These are phyloP conservation scores for Thozetella sp. DNA, from an alignment of 495 filamentous ascomycete species.

Conservation along the genomic window DNA sequence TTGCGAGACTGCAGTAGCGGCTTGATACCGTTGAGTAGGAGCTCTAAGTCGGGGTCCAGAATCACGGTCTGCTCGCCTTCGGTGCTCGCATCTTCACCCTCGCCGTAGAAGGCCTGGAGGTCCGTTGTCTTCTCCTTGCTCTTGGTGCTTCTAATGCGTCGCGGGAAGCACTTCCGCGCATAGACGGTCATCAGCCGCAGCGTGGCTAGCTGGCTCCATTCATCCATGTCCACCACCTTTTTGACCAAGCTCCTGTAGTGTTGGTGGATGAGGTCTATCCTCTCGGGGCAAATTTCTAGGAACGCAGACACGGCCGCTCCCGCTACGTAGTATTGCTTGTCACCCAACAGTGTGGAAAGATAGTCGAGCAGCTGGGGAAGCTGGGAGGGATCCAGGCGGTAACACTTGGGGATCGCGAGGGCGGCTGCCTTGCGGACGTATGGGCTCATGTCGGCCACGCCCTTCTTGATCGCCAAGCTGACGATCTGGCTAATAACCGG, in stretches of 20 bases:
- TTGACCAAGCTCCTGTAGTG: slow-evolving; percentile 82
- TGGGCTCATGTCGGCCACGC: slow-evolving; percentile 89
- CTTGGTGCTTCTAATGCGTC: slow-evolving; percentile 57
- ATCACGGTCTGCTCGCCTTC: slow-evolving; percentile 59
- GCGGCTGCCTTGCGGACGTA: slow-evolving; percentile 92
- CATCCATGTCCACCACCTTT: slow-evolving; percentile 98
- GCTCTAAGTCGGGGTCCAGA: slow-evolving; percentile 80
- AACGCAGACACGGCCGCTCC: slow-evolving; percentile 91
- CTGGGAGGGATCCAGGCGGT: slow-evolving; percentile 86
- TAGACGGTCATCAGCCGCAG: slow-evolving; percentile 82
- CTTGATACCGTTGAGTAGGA: slow-evolving; percentile 78
- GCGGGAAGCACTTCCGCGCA: slow-evolving; percentile 85
- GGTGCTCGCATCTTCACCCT: slow-evolving; percentile 40
- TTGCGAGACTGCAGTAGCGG: slow-evolving; percentile 90
- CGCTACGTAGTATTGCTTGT: slow-evolving; percentile 92
- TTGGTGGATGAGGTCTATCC: slow-evolving; percentile 85
- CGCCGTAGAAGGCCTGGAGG: slow-evolving; percentile 77
- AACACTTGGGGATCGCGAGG: slow-evolving; percentile 96
- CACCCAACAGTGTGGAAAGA: slow-evolving; percentile 73
- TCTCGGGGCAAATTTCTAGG: slow-evolving; percentile 83
- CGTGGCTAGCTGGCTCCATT: slow-evolving; percentile 90
- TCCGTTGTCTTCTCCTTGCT: slow-evolving; percentile 33
- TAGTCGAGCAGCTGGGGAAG: slow-evolving; percentile 83
- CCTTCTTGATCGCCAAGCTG: slow-evolving; percentile 91
- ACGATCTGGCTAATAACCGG: slow-evolving; percentile 99